Conservation (phyloP, 352 stramenopile species). For the Globisporangium emineosum region DNA sequence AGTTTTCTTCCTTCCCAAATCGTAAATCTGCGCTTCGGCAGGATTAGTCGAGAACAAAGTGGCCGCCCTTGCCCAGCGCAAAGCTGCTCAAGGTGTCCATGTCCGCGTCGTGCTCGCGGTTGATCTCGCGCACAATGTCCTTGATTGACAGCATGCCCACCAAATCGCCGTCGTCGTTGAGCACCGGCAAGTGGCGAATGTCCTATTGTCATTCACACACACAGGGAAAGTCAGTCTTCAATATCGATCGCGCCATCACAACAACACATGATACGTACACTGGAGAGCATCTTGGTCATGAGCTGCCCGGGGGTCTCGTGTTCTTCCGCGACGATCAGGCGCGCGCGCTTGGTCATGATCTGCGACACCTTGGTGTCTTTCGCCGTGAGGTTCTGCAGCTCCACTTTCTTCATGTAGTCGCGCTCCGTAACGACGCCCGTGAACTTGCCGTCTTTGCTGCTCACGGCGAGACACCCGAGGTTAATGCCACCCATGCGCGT, state of each 20-base stretch:
- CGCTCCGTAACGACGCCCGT: slow-evolving; percentile 92
- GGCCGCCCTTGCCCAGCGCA: slow-evolving; percentile 67
- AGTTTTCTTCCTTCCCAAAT: neutral
- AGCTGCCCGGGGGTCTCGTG: slow-evolving; percentile 88
- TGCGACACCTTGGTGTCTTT: slow-evolving; percentile 87
- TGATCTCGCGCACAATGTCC: slow-evolving; percentile 88
- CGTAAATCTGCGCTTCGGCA: neutral
- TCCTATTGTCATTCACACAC: slow-evolving; percentile 37
- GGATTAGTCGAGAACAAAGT: slow-evolving; percentile 78
- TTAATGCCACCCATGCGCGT: slow-evolving; percentile 95
- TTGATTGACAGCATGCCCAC: slow-evolving; percentile 95
- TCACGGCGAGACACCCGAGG: slow-evolving; percentile 90
- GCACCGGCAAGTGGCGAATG: slow-evolving; percentile 93
- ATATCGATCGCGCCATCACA: neutral
- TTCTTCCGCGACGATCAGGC: slow-evolving; percentile 85
- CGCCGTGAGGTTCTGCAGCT: slow-evolving; percentile 88
- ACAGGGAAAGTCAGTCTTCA: neutral
- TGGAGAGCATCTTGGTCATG: slow-evolving; percentile 96
- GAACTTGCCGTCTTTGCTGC: slow-evolving; percentile 86
- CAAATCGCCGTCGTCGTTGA: slow-evolving; percentile 89
- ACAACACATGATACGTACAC: slow-evolving; percentile 30
- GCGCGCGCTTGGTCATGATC: slow-evolving; percentile 93
- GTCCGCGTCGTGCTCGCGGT: slow-evolving; percentile 72
- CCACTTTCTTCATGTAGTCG: slow-evolving; percentile 96
- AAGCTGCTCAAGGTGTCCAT: slow-evolving; percentile 81